Base-by-base conservation (phyloP, 192 early-diverging fungal genomes). In the Irineochytrium annulatum region DNA sequence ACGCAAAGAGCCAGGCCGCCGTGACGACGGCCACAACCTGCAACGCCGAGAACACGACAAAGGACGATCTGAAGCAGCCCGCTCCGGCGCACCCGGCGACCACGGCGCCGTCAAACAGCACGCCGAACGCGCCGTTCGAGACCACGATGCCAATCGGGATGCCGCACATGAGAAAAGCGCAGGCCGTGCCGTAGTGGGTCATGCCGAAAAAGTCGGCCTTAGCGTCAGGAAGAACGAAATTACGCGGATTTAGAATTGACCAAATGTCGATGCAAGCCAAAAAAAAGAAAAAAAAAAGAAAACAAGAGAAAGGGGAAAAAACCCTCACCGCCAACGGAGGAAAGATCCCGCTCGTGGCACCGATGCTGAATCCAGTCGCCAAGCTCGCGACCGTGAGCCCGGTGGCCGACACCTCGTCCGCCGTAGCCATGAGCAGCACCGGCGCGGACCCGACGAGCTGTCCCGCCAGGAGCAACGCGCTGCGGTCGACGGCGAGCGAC, bases 121-220 rank as follows among this genome's bases (percentile, higher is more conserved):
- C 3, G 5, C 62, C 62, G 64, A 68, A 73, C 4, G 68, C 33
- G 8, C 41, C 3, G 43, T 73, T 73, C 16, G 53, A 64, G 3
- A 34, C n/a, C 3, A 73, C 26, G 17, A 73, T 63, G 4, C 65
- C 65, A 22, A 68, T 31, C 3, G 71, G 71, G n/a, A 73, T 65
- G 22, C 58, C 62, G 0, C 51, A 33, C 57, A 73, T 54, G 3
- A 60, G 53, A 32, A 63, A 68, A 2, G 60, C 65, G 29, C 46
- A 65, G 14, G 71, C 71, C 1, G 65, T 73, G 19, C 70, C 58
- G 44, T 60, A n/a, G n/a, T n/a, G n/a, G n/a, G n/a, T n/a, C n/a
- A n/a, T n/a, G n/a, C n/a, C n/a, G n/a, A n/a, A n/a, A n/a, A n/a
- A n/a, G n/a, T n/a, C n/a, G n/a, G n/a, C n/a, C n/a, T n/a, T n/a